phyloP scores from a whole-genome alignment of 140 eudicot species.

The Oenanthe javanica region DNA sequence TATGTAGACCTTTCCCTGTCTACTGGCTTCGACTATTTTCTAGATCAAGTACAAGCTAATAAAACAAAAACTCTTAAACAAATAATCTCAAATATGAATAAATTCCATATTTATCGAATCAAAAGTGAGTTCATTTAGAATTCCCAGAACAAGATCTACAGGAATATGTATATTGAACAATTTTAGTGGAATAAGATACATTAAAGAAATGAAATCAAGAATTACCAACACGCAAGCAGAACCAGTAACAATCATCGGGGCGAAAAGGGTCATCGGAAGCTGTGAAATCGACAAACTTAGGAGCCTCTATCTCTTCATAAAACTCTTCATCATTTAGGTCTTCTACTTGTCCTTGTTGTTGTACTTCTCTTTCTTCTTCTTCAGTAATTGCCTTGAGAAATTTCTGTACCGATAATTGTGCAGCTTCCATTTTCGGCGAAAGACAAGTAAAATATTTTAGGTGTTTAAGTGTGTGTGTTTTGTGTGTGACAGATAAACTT shows the following conservation, averaged over 20 bases:
- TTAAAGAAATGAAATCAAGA: neutral
- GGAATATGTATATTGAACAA: neutral
- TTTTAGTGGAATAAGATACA: neutral
- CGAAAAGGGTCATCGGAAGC: constrained; percentile 39
- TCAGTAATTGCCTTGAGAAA: neutral
- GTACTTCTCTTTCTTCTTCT: neutral
- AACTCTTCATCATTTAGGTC: constrained; percentile 49
- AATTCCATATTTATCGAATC: neutral
- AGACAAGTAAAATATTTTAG: neutral
- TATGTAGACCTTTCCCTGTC: neutral
- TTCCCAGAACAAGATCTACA: neutral
- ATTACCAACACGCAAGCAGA: constrained; percentile 84
- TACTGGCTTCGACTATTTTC: no score
- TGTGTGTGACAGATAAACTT: neutral
- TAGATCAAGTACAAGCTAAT: neutral
- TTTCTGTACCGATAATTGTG: neutral
- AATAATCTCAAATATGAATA: neutral
- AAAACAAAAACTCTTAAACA: neutral
- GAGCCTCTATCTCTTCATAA: constrained; percentile 59
- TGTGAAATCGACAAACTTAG: constrained; percentile 60
- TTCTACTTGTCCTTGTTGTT: neutral
- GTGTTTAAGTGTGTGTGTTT: neutral
- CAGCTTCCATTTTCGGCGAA: neutral
- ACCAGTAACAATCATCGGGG: constrained; percentile 91
- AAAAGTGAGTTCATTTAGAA: neutral